Base-by-base conservation (phyloP, 2,329 filamentous ascomycete genomes). In the Colletotrichum shisoi region DNA sequence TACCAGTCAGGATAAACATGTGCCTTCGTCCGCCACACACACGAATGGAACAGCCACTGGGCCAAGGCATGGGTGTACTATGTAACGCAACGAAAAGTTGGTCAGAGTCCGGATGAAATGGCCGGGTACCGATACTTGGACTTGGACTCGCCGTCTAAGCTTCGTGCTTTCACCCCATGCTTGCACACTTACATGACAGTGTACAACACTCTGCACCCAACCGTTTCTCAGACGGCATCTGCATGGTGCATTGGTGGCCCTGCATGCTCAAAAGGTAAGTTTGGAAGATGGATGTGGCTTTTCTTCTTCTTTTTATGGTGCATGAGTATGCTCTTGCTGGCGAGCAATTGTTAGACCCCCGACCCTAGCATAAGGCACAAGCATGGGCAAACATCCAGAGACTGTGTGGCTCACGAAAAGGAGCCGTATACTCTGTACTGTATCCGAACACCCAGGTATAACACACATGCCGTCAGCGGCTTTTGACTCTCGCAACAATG, bases 201-300 rank as follows among this genome's bases (percentile, higher is more conserved):
- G 42, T 17, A 51, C 48, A 59, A 42, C 60, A 9, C n/a, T 42
- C 60, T 19, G n/a, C 56, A 37, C 54, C 48, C 42, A 64, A 63
- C 40, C 59, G n/a, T 52, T 67, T 19, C 52, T 67, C 63, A 53
- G 63, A 67, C 63, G 63, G 63, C 63, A 63, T 34, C 59, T 63
- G 59, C 59, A 62, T 53, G 31, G 52, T 45, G 13, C 31, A 9
- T 9, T 34, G 31, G 7, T 34, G 8, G 31, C 39, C 42, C 39
- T 37, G 44, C 17, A 37, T 51, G 13, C 45, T 37, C 44, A 45
- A 21, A 31, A 27, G 31, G 31, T 49, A 19, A 21, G 59, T 53
- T 66, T 62, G 39, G 49, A 39, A 52, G 40, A 21, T 24, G 19
- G 52, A 11, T 46, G 45, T 19, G 59, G 45, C 45, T 27, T 46